phyloP scores from a whole-genome alignment of 2,329 filamentous ascomycete species.

The Colletotrichum cereale region DNA sequence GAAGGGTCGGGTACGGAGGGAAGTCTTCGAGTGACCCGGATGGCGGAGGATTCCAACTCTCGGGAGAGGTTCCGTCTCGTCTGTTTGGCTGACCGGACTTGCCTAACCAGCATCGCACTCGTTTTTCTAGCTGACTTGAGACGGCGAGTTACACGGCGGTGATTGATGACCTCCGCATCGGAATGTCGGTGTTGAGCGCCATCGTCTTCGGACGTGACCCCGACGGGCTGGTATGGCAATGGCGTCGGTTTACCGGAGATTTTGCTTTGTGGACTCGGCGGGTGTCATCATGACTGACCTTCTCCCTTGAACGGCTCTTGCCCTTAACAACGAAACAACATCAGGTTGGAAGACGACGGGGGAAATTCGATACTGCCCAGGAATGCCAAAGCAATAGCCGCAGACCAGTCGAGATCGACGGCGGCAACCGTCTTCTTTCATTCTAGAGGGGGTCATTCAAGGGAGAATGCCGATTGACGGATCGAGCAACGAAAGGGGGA shows the following conservation, averaged over 20 bases:
- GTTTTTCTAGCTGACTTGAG: neutral
- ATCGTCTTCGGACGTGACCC: neutral
- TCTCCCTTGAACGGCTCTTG: neutral
- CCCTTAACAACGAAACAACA: neutral
- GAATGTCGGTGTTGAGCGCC: neutral
- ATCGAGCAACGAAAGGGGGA: neutral
- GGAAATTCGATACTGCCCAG: neutral
- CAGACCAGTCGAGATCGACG: conserved; percentile 5
- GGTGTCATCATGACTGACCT: neutral
- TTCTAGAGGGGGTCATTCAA: conserved; percentile 16
- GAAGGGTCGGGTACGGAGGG: conserved; percentile 3
- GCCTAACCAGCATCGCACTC: neutral
- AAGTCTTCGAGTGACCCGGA: neutral
- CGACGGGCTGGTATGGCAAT: neutral
- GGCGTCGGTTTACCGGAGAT: neutral
- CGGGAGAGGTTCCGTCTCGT: neutral
- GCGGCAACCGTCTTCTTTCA: neutral
- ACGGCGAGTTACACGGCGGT: neutral
- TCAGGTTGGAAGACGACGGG: neutral
- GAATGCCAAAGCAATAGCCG: conserved; percentile 8
- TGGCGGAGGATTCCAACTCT: neutral
- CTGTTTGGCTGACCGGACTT: neutral
- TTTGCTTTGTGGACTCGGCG: neutral
- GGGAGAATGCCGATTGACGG: conserved; percentile 6
- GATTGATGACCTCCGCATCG: neutral